Base-by-base conservation (phyloP, 1,284 basidiomycete species). In the Phenoliferia sp. region DNA sequence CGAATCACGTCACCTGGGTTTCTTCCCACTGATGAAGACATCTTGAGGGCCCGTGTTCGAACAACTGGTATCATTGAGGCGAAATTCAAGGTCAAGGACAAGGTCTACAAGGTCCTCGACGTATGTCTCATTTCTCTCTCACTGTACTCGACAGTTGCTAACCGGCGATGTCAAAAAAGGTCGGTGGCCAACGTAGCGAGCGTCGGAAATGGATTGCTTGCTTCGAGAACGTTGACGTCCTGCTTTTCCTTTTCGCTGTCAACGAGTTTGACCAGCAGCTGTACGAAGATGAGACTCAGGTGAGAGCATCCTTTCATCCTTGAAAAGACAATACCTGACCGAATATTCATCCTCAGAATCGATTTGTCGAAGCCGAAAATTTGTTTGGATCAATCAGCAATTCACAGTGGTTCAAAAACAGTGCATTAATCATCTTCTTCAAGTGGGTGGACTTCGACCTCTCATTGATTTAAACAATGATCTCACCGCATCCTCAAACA, bases 11-110 rank as follows among this genome's bases (percentile, higher is more conserved):
- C 65, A 9, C 75, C 72, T 29, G 66, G 69, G 39, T 80, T 77
- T 69, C 57, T 75, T 22, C 79, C 79, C 1, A 76, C 75, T 12
- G 78, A 79, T 63, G 75, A 78, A 59, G 79, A 80, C 62, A 61
- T 61, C 39, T 9, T 61, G 3, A 36, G 58, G 0, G 22, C 59
- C 10, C 59, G 44, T 7, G 39, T 61, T 17, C 36, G 59, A 12
- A 61, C 59, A 0, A 61, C 59, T n/a, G 59, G 59, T 0, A 61
- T 61, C n/a, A 48, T 50, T 5, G 44, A 61, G 39, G 35, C 59
- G 2, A 17, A 22, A 0, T 61, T 61, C 58, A 59, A 33, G 58
- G 26, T 59, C 58, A 52, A 52, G 19, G 48, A 52, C 48, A 6
- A 19, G 28, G 28, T 52, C 17, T 52, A 52, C 48, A 52, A 52